A percentile compares a stretch with the other conserved stretches of the same genome.
These are phyloP conservation scores for Chaetoceros tenuissimus DNA, from an alignment of 108 stramenopile genomes.

Conservation along the genomic window DNA sequence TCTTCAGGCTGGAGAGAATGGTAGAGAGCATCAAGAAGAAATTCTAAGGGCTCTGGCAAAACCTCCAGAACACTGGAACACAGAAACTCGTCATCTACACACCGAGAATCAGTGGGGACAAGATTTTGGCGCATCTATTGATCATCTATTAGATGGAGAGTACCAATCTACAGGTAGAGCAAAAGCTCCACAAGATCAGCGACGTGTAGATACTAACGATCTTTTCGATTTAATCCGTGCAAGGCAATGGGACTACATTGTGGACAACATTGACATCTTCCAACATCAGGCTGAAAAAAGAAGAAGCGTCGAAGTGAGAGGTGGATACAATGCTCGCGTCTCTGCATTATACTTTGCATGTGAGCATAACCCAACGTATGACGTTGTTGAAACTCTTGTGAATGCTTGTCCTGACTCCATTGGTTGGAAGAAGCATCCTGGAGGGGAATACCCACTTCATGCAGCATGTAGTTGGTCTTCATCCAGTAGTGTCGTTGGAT, in stretches of 20 bases:
- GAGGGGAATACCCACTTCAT: conserved; percentile 71
- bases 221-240: background rate
- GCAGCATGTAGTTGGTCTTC: conserved; percentile 78
- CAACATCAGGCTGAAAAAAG: conserved; percentile 42
- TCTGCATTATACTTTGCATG: conserved; percentile 73
- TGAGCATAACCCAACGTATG: conserved; percentile 60
- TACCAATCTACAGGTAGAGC: background rate
- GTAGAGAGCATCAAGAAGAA: conserved; percentile 70
- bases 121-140: background rate
- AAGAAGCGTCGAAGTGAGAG: conserved; percentile 53
- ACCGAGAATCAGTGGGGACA: conserved; percentile 21
- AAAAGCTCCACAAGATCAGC: too few relatives aligned
- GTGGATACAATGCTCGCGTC: conserved; percentile 62
- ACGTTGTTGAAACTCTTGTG: conserved; percentile 49
- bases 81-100: conserved; percentile 26
- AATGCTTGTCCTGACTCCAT: conserved; percentile 47
- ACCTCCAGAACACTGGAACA: conserved; percentile 79
- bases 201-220: too few relatives aligned
- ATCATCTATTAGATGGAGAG: background rate
- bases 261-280: conserved; percentile 39
- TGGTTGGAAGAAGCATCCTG: conserved; percentile 49
- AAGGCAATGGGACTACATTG: conserved; percentile 6
- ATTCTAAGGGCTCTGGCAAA: conserved; percentile 71
- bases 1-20: conserved; percentile 86
- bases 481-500: conserved; percentile 33